Conservation (phyloP, 2,329 filamentous ascomycete genomes). For the Exophiala aquamarina region DNA sequence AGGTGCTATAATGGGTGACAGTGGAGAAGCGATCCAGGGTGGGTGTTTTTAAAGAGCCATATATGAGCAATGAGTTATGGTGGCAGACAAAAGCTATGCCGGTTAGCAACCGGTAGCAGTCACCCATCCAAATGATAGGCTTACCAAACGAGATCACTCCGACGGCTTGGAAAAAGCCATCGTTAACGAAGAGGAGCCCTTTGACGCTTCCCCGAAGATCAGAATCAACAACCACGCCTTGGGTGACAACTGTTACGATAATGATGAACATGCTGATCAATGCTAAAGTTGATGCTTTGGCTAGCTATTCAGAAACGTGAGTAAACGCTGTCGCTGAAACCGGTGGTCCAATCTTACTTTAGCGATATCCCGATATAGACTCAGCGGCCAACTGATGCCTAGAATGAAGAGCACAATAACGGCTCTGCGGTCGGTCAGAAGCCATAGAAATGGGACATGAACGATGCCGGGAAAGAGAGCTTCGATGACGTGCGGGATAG, state of each 20-base stretch:
- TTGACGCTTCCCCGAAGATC: constrained; percentile 71
- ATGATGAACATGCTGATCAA: constrained; percentile 92
- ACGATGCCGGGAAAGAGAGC: constrained; percentile 77
- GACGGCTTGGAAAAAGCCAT: constrained; percentile 90
- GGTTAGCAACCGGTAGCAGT: constrained; percentile 1
- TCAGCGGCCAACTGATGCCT: constrained; percentile 84
- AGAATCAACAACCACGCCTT: constrained; percentile 72
- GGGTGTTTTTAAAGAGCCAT: constrained; percentile 88
- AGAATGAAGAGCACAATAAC: constrained; percentile 87
- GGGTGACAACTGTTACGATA: constrained; percentile 79
- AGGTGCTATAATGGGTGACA: constrained; percentile 92
- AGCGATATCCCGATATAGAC: constrained; percentile 92
- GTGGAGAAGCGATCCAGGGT: constrained; percentile 92
- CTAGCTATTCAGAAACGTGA: constrained; percentile 61
- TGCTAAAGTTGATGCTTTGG: constrained; percentile 91
- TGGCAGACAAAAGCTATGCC: constrained; percentile 67
- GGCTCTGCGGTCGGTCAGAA: constrained; percentile 76
- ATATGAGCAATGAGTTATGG: constrained; percentile 96
- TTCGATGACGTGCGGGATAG: constrained; percentile 83
- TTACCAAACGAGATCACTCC: constrained; percentile 96
- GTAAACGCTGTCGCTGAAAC: too few relatives aligned
- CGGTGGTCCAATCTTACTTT: too few relatives aligned
- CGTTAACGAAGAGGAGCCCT: constrained; percentile 73
- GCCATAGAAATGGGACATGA: constrained; percentile 73
- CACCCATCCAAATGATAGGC: constrained; percentile 26